Conservation (phyloP, 331 rosid species). For the Cydonia oblonga region DNA sequence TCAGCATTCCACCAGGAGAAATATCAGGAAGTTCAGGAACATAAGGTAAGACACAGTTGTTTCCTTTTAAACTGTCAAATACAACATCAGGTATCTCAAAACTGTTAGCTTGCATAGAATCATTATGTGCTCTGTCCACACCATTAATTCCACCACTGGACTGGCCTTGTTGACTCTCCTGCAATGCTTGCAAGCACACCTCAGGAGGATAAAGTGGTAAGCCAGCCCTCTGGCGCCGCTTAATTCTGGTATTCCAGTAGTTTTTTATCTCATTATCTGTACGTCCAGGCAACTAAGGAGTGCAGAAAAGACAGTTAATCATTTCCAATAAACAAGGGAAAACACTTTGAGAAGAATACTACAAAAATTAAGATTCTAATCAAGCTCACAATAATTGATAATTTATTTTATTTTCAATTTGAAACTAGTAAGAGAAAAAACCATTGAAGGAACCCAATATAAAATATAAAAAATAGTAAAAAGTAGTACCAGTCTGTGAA, state of each 20-base stretch:
- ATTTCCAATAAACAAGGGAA: neutral
- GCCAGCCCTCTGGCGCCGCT: slow-evolving; percentile 87
- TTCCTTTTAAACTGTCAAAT: slow-evolving; percentile 46
- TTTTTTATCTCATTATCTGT: slow-evolving; percentile 98
- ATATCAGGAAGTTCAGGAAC: slow-evolving; percentile 41
- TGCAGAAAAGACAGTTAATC: slow-evolving; percentile 16
- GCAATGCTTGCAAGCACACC: slow-evolving; percentile 39
- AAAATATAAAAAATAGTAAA: neutral
- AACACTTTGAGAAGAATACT: neutral
- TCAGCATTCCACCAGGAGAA: slow-evolving; percentile 30
- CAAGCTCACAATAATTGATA: neutral
- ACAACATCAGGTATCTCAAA: slow-evolving; percentile 47
- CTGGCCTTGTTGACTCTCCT: slow-evolving; percentile 43
- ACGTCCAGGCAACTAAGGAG: slow-evolving; percentile 85
- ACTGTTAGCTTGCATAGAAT: slow-evolving; percentile 33
- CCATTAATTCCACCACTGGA: slow-evolving; percentile 30
- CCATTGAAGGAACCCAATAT: neutral
- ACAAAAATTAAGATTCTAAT: neutral
- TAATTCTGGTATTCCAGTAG: slow-evolving; percentile 94
- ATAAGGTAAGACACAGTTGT: slow-evolving; percentile 40
- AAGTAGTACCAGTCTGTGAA: neutral
- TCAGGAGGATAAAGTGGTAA: slow-evolving; percentile 87
- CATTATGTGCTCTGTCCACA: slow-evolving; percentile 34
- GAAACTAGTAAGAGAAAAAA: neutral
- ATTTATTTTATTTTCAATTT: neutral